Base-by-base conservation (phyloP, 1,139 yeast genomes). In the Kurtzmaniella quercitrusa region DNA sequence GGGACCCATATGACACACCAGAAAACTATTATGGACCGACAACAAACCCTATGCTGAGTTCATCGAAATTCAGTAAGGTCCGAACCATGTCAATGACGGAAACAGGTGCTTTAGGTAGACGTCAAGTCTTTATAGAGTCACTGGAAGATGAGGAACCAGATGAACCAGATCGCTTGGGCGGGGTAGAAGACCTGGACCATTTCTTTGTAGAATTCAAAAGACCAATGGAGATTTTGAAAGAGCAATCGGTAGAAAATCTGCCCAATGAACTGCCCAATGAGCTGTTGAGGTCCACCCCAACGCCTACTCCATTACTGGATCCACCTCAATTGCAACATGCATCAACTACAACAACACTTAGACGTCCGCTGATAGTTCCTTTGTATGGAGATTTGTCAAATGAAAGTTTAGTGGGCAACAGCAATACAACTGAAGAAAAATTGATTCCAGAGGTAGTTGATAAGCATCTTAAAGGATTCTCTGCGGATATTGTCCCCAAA, bases 1-100 rank as follows among this genome's bases (percentile, higher is more conserved):
- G 66, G 37, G 85, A 82, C 56, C 94, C 94, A 0, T 82, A 71
- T 50, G 84, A 84, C 15, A 65, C 68, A 14, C 78, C 94, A 0
- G 93, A 85, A 45, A 69, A 74, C 23, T 87, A 87, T 57, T 86
- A 86, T 58, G 88, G 89, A 3, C 81, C 84, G 2, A 64, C 61
- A 16, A 78, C 82, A 2, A 80, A 80, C 51, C 83, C 84, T 2
- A 60, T 76, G n/a, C 57, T 61, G 12, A 63, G 58, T 43, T 53
- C 59, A 35, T 62, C 76, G 11, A 65, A 58, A 42, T 53, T 63
- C 30, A 75, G 71, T 26, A 62, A 81, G 45, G 71, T 70, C 3
- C 62, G 86, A 52, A 80, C 89, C 0, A 62, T 69, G 56, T 74
- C 80, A 5, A 73, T 74, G 9, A 64, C 71, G 43, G 71, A 69